These are phyloP conservation scores for Chrysanthemum makinoi DNA, from an alignment of 129 eudicot species.

Conservation along the genomic window DNA sequence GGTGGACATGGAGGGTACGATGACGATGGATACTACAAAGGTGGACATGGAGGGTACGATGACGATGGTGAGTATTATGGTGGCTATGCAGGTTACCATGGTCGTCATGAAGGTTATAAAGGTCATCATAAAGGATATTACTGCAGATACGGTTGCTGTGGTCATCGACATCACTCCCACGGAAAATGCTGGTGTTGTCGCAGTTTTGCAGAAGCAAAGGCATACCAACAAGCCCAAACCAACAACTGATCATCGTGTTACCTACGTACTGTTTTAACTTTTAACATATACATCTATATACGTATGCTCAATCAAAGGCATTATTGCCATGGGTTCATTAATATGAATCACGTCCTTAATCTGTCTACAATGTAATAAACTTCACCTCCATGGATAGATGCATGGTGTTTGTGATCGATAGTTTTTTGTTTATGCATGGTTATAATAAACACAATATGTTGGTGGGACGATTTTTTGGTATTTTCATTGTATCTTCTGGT, in stretches of 20 bases:
- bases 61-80: not conserved
- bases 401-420: too few relatives aligned
- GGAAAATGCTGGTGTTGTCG: constrained; percentile 27
- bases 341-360: too few relatives aligned
- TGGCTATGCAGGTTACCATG: not conserved
- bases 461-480: too few relatives aligned
- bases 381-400: too few relatives aligned
- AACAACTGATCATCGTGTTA: constrained; percentile 14
- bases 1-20: constrained; percentile 14
- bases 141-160: constrained; percentile 30
- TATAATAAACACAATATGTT: too few relatives aligned
- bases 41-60: constrained; percentile 10
- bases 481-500: too few relatives aligned
- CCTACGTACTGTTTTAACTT: too few relatives aligned
- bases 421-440: too few relatives aligned
- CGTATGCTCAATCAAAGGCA: too few relatives aligned
- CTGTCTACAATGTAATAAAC: too few relatives aligned
- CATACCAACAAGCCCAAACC: constrained; percentile 25
- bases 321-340: too few relatives aligned
- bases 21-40: not conserved
- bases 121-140: not conserved
- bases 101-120: constrained; percentile 9
- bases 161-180: constrained; percentile 13
- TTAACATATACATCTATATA: too few relatives aligned
- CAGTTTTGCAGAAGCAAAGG: constrained; percentile 23